Evolutionary conservation across 1,284 basidiomycete genomes (phyloP), one percentile per base, ranked within the genome.

Genomic region (Cryptococcus sp.): DNA sequence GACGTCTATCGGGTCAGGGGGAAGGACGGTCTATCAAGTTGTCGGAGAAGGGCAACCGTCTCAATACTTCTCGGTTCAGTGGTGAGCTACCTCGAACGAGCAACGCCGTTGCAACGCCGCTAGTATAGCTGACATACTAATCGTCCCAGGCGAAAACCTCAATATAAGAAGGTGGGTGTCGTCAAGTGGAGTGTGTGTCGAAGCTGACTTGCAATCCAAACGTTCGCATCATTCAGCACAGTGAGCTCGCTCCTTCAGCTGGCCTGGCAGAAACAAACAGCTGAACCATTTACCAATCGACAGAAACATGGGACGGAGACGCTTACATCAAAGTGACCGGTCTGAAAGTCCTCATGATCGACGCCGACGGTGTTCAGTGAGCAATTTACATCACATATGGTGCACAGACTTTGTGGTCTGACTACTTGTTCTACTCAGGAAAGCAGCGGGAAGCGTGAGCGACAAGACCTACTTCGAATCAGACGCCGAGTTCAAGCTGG

Each of bases 281-380:
- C 30, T 35, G 30, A 35, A 2, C 7, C 10, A 8, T 8, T 13
- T 10, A 35, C 30, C 30, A 8, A 35, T 39, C 16, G 3, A 15
- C 63, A 78, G 77, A 79, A 62, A 80, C 79, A 3, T 80, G 79
- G 79, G 79, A 80, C 50, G 78, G 77, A 3, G 79, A 80, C 58
- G 79, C 73, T 79, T 58, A 83, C 81, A 63, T 81, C 66, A 69
- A 87, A 83, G 54, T 88, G 83, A 17, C 85, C 82, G 73, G 85
- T 74, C 61, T 71, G 67, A 58, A 81, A 79, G 66, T 77, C 42
- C 50, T 83, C 78, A 56, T 80, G 69, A 60, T 80, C 46, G 66
- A 82, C 78, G 57, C 85, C 82, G 68, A 76, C 23, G 75, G 77
- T 40, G 43, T 76, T 46, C 61, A 69, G 78, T 79, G 52, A 61